phyloP scores from a whole-genome alignment of 768 basidiomycete genomes.

The Pleurotus platypus region DNA sequence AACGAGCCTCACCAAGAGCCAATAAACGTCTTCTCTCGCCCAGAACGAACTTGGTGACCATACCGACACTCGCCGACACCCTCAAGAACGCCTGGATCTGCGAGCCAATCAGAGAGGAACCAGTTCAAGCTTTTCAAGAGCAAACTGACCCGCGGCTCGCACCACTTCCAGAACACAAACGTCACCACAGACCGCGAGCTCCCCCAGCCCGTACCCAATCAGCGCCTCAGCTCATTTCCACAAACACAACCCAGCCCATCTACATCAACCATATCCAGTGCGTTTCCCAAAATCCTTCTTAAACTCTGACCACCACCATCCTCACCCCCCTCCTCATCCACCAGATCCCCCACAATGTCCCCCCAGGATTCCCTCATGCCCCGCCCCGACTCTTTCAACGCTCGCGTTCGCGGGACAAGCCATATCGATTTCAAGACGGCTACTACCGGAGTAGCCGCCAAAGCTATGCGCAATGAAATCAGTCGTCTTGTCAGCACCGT shows the following conservation, averaged over 20 bases:
- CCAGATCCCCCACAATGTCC: constrained; percentile 41
- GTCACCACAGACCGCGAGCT: constrained; percentile 58
- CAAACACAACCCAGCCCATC: constrained; percentile 58
- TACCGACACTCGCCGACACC: constrained; percentile 10
- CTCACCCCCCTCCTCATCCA: constrained; percentile 12
- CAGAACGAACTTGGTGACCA: constrained; percentile 6
- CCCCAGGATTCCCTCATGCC: constrained; percentile 47
- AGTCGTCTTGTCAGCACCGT: constrained; percentile 87
- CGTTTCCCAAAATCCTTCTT: constrained; percentile 15
- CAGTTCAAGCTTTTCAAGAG: constrained; percentile 25
- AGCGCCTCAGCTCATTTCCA: constrained; percentile 60
- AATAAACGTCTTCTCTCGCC: constrained; percentile 6
- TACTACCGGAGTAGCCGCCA: constrained; percentile 88
- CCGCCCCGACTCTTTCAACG: constrained; percentile 62
- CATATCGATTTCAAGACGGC: constrained; percentile 99
- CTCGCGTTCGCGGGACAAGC: constrained; percentile 71
- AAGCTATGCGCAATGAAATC: constrained; percentile 98
- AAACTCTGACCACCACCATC: constrained; percentile 14
- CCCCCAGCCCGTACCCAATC: constrained; percentile 43
- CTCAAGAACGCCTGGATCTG: constrained; percentile 30
- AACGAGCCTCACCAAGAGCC: constrained; percentile 6
- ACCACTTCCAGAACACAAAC: constrained; percentile 40
- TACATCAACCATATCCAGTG: constrained; percentile 49
- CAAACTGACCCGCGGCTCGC: constrained; percentile 5
- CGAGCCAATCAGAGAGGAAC: constrained; percentile 53